A percentile compares a stretch with the other conserved stretches of the same genome.
phyloP scores from a whole-genome alignment of 352 stramenopile genomes.

The Globisporangium radiosum region DNA sequence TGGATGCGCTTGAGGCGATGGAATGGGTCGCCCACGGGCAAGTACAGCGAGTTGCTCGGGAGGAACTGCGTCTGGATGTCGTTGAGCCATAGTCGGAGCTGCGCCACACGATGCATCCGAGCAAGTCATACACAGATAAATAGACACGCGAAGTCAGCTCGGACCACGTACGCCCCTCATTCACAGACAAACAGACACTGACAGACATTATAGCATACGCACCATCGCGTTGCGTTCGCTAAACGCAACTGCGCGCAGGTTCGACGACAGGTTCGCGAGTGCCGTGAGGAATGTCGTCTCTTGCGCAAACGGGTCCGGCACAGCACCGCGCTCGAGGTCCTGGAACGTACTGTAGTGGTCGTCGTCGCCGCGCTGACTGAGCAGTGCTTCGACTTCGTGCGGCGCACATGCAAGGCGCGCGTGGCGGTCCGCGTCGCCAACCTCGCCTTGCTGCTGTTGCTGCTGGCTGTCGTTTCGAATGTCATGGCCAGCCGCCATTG shows the following conservation, averaged over 20 bases:
- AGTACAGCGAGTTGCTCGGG: constrained; percentile 71
- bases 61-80: constrained; percentile 65
- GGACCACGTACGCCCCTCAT: too few relatives aligned
- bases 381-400: constrained; percentile 46
- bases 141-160: not conserved
- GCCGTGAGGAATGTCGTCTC: constrained; percentile 63
- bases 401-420: constrained; percentile 18
- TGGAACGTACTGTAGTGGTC: constrained; percentile 69
- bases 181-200: not conserved
- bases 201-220: constrained; percentile 4
- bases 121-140: not conserved
- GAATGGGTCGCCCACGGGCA: constrained; percentile 70
- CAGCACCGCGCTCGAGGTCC: constrained; percentile 37
- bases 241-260: constrained; percentile 53
- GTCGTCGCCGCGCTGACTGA: constrained; percentile 34
- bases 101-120: too few relatives aligned
- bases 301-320: constrained; percentile 53
- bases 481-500: too few relatives aligned
- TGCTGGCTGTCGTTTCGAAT: constrained; percentile 4
- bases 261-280: constrained; percentile 71
- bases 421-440: constrained; percentile 11
- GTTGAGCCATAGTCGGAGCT: constrained; percentile 63
- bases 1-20: constrained; percentile 76
- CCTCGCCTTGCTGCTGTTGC: constrained; percentile 12
- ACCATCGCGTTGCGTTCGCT: constrained; percentile 65